Evolutionary conservation across 2,329 filamentous ascomycete species (phyloP).

Genomic region (Ceratocystis papillata): DNA sequence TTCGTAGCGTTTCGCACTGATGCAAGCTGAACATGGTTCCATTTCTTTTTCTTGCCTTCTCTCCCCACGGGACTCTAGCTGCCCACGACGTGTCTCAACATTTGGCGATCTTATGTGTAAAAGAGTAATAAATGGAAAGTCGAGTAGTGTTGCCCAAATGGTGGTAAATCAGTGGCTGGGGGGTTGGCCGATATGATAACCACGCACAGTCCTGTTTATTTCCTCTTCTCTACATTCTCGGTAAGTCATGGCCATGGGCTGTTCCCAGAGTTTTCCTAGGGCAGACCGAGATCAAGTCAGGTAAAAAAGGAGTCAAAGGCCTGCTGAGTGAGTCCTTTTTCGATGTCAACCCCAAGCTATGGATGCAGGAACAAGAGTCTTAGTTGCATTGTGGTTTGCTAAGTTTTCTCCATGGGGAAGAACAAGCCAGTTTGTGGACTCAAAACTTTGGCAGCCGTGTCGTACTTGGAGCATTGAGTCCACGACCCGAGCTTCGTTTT

Average conservation of each 20-base stretch:
- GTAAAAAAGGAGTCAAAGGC: background rate
- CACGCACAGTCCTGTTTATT: background rate
- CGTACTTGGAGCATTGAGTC: too few species aligned
- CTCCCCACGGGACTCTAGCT: background rate
- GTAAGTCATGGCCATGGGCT: too few species aligned
- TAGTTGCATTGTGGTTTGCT: background rate
- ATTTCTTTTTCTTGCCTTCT: constrained; percentile 7
- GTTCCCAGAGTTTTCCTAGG: background rate
- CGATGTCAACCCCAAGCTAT: background rate
- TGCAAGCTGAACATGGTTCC: constrained; percentile 14
- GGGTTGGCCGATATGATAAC: background rate
- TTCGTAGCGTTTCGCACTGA: constrained; percentile 10
- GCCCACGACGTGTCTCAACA: constrained; percentile 8
- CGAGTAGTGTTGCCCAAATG: background rate
- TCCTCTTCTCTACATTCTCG: background rate
- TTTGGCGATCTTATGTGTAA: constrained; percentile 3
- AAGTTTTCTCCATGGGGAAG: background rate
- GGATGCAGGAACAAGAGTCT: background rate
- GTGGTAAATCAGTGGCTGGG: background rate
- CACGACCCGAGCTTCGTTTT: too few species aligned
- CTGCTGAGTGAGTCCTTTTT: background rate
- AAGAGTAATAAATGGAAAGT: constrained; percentile 6
- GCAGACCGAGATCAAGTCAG: background rate
- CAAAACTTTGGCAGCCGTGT: too few species aligned
- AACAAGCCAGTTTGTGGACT: too few species aligned